Percentiles rank a stretch among this genome's conserved stretches.
Evolutionary conservation across 2,329 filamentous ascomycete genomes (phyloP).

Genomic region (Byssoonygena ceratinophila): DNA sequence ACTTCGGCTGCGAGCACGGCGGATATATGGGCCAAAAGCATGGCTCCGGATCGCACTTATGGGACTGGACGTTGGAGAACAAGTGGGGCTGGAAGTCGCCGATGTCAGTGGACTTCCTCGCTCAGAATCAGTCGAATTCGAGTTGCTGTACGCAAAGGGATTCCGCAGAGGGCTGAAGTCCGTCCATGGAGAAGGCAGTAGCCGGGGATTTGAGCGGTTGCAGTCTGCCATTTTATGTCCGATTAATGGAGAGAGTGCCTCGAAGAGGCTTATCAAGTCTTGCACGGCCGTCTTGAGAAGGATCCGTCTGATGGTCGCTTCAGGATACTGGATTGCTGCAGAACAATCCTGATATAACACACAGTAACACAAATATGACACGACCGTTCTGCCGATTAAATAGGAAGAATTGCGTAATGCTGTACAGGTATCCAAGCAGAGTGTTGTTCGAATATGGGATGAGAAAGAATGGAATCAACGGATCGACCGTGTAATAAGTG

Average conservation of each 20-base stretch:
- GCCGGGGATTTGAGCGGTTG: constrained; percentile 2
- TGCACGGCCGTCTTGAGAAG: constrained; percentile 17
- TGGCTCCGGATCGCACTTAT: constrained; percentile 21
- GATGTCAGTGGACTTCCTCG: constrained; percentile 25
- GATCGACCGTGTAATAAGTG: constrained; percentile 12
- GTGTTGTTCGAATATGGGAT: background rate
- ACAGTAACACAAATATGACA: constrained; percentile 2
- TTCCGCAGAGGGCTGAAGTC: constrained; percentile 25
- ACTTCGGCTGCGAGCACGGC: constrained; percentile 22
- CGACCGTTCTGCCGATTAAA: constrained; percentile 5
- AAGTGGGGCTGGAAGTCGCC: constrained; percentile 23
- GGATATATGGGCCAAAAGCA: constrained; percentile 19
- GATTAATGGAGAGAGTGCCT: constrained; percentile 16
- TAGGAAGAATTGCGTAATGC: background rate
- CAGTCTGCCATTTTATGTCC: constrained; percentile 12
- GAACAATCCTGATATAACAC: background rate
- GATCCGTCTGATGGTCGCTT: background rate
- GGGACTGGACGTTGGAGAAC: constrained; percentile 24
- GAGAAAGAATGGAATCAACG: constrained; percentile 8
- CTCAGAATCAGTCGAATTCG: constrained; percentile 19
- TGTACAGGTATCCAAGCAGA: constrained; percentile 9
- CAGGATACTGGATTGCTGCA: background rate
- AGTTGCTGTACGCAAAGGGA: constrained; percentile 22
- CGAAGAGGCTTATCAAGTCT: constrained; percentile 19
- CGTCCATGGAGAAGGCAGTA: constrained; percentile 22